A percentile compares a stretch with the other conserved stretches of the same genome.
Evolutionary conservation across 1,284 basidiomycete genomes (phyloP).

Genomic region (Schizophyllum amplum): DNA sequence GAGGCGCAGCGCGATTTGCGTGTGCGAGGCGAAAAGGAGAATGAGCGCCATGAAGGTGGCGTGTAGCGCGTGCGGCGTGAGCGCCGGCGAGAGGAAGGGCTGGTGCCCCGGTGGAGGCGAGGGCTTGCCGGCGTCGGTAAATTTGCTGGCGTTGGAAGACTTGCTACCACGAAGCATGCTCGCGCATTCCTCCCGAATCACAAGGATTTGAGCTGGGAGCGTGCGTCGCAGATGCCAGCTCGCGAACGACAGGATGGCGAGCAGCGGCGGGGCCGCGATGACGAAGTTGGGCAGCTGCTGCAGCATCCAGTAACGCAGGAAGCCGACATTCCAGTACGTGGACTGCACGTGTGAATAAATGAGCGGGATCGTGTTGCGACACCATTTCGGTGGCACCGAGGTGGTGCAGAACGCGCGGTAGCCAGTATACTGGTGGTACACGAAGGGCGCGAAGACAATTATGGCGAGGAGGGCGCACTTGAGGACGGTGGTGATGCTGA

Average conservation of each 20-base stretch:
- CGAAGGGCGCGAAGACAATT: constrained; percentile 55
- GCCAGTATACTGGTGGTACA: constrained; percentile 60
- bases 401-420: constrained; percentile 59
- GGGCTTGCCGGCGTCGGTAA: too few relatives aligned
- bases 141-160: too few relatives aligned
- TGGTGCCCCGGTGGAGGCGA: constrained; percentile 6
- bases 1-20: constrained; percentile 84
- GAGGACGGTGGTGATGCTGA: constrained; percentile 21
- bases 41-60: constrained; percentile 51
- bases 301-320: constrained; percentile 81
- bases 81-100: constrained; percentile 26
- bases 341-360: constrained; percentile 83
- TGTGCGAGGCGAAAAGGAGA: constrained; percentile 78
- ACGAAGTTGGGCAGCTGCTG: constrained; percentile 86
- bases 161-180: constrained; percentile 1
- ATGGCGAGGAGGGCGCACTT: constrained; percentile 33
- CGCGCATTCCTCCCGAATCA: neutral
- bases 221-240: constrained; percentile 23
- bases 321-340: constrained; percentile 84
- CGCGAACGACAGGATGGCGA: constrained; percentile 40
- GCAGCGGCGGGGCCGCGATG: constrained; percentile 67
- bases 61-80: constrained; percentile 65
- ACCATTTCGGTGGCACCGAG: constrained; percentile 57
- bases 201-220: neutral
- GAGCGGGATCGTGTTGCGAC: constrained; percentile 47